Percentiles rank a stretch among this genome's conserved stretches.
Evolutionary conservation across 345 rosid species (phyloP).

Genomic region (Psidium friedrichsthalianum): DNA sequence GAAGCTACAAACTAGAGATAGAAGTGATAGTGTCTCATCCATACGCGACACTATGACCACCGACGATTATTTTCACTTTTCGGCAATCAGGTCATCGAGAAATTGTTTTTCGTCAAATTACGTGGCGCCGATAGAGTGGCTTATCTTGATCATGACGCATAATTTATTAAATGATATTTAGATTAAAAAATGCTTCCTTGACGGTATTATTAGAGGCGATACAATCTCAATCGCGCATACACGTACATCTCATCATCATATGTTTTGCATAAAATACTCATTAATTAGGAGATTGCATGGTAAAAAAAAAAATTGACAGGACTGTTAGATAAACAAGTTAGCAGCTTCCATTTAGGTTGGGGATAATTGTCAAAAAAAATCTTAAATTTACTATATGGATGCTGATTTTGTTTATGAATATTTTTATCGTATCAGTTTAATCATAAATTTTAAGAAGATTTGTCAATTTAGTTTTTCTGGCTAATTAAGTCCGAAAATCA

Average conservation of each 20-base stretch:
- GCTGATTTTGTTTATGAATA: rapidly evolving
- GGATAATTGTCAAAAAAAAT: not conserved
- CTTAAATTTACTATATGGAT: not conserved
- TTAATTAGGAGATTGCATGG: no score
- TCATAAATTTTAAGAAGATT: not conserved
- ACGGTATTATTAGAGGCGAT: no score
- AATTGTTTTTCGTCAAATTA: not conserved
- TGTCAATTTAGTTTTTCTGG: not conserved
- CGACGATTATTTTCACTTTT: not conserved
- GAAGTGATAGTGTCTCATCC: no score
- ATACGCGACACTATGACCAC: not conserved
- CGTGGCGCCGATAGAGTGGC: not conserved
- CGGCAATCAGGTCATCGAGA: not conserved
- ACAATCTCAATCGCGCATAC: no score
- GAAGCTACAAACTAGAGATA: not conserved
- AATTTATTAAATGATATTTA: not conserved
- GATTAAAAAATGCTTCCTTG: not conserved
- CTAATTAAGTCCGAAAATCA: not conserved
- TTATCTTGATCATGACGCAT: not conserved
- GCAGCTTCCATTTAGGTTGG: not conserved
- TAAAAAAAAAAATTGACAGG: no score
- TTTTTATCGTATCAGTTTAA: not conserved
- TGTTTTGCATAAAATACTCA: no score
- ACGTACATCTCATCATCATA: no score
- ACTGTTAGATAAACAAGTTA: rapidly evolving